Evolutionary conservation across 345 rosid species (phyloP), one percentile per base, ranked within the genome.

Genomic region (Turnera subulata): DNA sequence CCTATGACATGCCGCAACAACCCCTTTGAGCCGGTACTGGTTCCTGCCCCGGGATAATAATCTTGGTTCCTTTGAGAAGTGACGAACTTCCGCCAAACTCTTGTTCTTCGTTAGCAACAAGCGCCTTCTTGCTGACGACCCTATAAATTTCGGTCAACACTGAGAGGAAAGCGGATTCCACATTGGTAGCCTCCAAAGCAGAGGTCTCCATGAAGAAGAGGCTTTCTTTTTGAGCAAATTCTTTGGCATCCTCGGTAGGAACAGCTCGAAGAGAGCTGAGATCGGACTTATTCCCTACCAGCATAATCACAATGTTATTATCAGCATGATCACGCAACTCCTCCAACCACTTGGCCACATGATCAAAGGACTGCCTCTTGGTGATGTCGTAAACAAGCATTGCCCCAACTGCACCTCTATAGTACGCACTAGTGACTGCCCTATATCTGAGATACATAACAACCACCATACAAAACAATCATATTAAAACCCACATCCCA

Each of bases 361-460:
- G 44, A n/a, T 58, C 62, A 5, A 58, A 58, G 25, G 62, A 44
- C 9, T 48, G 37, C 37, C 32, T 38, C 18, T 47, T 46, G 10
- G 62, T 58, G 40, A 58, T 46, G 32, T 58, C 62, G 18, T 58
- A 58, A 4, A 58, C 62, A 11, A 58, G 42, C 50, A 58, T 42
- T 10, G 62, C 62, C 24, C 62, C 62, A 10, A 58, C 62, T 0
- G 62, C 62, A 25, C 62, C 62, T 46, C 62, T 26, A 22, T 58
- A 58, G 39, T 58, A 58, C 16, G 62, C 62, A 29, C 62, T 58
- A 17, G 62, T 58, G n/a, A 58, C 43, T 48, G 62, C 62, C 0
- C 62, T 48, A 21, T 58, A 58, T 42, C 47, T 59, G 55, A 29
- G 8, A 29, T n/a, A n/a, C n/a, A n/a, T 29, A 4, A 29, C 35